A percentile compares a stretch with the other conserved stretches of the same genome.
These are phyloP conservation scores for Yarrowia sp. DNA, from an alignment of 805 yeast genomes.

Conservation along the genomic window DNA sequence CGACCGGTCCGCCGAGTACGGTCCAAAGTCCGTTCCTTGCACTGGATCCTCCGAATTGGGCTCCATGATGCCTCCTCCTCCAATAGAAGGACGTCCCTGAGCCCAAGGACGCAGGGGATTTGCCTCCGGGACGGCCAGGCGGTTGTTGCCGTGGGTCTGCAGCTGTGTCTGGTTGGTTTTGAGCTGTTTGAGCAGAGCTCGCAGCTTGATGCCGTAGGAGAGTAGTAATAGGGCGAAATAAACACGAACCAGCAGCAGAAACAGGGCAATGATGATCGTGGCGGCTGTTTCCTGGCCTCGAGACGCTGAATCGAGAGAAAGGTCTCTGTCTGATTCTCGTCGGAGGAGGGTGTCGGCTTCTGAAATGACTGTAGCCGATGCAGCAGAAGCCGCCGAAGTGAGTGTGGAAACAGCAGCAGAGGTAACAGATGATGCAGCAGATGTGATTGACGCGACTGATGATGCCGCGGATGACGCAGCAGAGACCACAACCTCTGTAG, in stretches of 20 bases:
- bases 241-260: conserved; percentile 47
- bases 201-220: conserved; percentile 43
- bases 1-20: conserved; percentile 21
- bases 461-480: not conserved
- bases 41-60: conserved; percentile 12
- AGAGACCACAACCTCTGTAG: not conserved
- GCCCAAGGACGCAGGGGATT: conserved; percentile 23
- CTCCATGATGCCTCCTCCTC: conserved; percentile 3
- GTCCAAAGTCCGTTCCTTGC: conserved; percentile 21
- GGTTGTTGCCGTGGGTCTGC: conserved; percentile 16
- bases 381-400: not conserved
- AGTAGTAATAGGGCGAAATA: conserved; percentile 55
- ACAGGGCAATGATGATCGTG: conserved; percentile 49
- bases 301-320: conserved; percentile 29
- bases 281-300: conserved; percentile 40
- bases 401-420: not conserved
- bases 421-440: not conserved
- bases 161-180: conserved; percentile 25
- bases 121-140: conserved; percentile 15
- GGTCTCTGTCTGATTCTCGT: not conserved
- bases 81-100: conserved; percentile 3
- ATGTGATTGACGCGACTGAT: not conserved
- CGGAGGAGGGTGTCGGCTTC: not conserved
- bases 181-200: conserved; percentile 21
- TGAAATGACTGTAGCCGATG: not conserved